Evolutionary conservation across 192 early-diverging fungal genomes (phyloP).

Genomic region (Coemansia umbellata): DNA sequence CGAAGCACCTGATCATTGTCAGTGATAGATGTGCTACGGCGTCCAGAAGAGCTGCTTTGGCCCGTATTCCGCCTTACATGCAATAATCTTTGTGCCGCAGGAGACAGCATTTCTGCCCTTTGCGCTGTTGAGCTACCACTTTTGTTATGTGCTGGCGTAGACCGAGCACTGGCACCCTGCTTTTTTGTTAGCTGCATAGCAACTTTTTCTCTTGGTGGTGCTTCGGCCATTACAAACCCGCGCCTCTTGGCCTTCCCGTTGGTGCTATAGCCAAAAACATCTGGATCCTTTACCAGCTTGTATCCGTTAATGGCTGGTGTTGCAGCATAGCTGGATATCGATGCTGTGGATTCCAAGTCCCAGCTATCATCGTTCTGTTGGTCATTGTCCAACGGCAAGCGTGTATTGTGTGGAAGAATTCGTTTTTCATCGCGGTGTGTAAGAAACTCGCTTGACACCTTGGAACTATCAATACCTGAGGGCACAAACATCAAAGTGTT

Average conservation of each 20-base stretch:
- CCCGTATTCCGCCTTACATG: too few relatives aligned
- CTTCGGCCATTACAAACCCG: constrained; percentile 20
- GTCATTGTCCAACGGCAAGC: constrained; percentile 4
- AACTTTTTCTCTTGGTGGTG: constrained; percentile 15
- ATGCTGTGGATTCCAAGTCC: constrained; percentile 11
- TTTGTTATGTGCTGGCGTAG: too few relatives aligned
- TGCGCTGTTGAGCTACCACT: background rate
- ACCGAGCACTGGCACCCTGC: too few relatives aligned
- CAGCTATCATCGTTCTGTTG: background rate
- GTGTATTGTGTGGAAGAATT: constrained; percentile 35
- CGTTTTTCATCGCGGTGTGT: background rate
- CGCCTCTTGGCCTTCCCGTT: background rate
- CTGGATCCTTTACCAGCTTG: constrained; percentile 20
- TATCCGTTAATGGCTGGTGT: constrained; percentile 38
- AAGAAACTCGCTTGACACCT: background rate
- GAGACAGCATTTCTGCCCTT: constrained; percentile 18
- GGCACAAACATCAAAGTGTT: constrained; percentile 24
- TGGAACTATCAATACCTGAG: background rate
- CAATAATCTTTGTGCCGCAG: constrained; percentile 35
- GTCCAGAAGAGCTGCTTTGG: too few relatives aligned
- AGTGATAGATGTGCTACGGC: too few relatives aligned
- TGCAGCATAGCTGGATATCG: background rate
- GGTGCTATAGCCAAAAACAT: background rate
- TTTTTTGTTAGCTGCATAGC: constrained; percentile 9
- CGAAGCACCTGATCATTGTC: constrained; percentile 3